Percentiles rank a stretch among this genome's conserved stretches.
phyloP scores from a whole-genome alignment of 2,329 filamentous ascomycete genomes.

The Colletotrichum liaoningense region DNA sequence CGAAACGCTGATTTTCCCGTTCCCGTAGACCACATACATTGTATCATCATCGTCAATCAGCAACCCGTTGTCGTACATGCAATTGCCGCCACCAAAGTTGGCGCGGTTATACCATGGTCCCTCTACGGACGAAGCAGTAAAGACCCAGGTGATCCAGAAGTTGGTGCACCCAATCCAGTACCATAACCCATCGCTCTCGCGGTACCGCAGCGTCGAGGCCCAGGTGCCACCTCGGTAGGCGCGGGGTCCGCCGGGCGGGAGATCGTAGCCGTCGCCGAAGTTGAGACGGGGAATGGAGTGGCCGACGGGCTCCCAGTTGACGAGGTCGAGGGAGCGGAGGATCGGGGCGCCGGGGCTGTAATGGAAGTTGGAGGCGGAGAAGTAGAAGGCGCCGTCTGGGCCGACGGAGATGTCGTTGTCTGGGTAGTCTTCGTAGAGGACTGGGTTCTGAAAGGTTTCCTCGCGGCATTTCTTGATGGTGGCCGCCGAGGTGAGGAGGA shows the following conservation, averaged over 20 bases:
- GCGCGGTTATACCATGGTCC: slow-evolving; percentile 55
- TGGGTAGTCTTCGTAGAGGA: slow-evolving; percentile 66
- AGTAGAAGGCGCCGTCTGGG: slow-evolving; percentile 63
- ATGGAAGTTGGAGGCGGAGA: slow-evolving; percentile 66
- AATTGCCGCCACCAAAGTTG: slow-evolving; percentile 50
- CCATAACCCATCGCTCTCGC: slow-evolving; percentile 58
- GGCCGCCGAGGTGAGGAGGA: background rate
- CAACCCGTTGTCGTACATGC: slow-evolving; percentile 69
- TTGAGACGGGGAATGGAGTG: slow-evolving; percentile 58
- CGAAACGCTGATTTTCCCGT: slow-evolving; percentile 59
- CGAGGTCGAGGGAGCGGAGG: slow-evolving; percentile 65
- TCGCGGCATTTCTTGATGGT: background rate
- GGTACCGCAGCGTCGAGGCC: slow-evolving; percentile 65
- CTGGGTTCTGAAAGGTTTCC: slow-evolving; percentile 57
- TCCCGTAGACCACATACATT: slow-evolving; percentile 69
- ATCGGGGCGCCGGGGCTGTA: slow-evolving; percentile 68
- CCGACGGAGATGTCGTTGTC: slow-evolving; percentile 66
- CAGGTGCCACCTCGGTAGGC: slow-evolving; percentile 67
- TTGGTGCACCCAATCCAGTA: slow-evolving; percentile 70
- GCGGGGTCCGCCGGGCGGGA: slow-evolving; percentile 48
- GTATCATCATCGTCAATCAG: slow-evolving; percentile 70
- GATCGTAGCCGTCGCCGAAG: slow-evolving; percentile 61
- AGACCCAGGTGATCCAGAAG: slow-evolving; percentile 63
- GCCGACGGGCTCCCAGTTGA: slow-evolving; percentile 60
- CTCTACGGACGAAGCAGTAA: slow-evolving; percentile 54